Evolutionary conservation across 495 filamentous ascomycete genomes (phyloP).

Genomic region (Podospora bellae-mahoneyi): DNA sequence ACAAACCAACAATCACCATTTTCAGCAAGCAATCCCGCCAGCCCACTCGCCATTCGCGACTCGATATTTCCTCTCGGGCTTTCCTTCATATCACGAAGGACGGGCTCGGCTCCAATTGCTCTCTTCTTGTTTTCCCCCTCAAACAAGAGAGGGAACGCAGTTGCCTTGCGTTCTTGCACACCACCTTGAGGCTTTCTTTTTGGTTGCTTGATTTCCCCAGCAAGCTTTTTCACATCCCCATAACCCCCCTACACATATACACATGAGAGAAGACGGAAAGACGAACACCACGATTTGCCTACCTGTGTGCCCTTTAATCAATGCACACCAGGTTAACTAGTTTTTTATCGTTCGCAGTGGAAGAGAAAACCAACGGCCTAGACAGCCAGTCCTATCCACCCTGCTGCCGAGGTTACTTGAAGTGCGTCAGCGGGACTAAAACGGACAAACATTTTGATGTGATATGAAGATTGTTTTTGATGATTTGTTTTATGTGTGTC

Average conservation of each 20-base stretch:
- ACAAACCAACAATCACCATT: neutral
- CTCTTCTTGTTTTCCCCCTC: neutral
- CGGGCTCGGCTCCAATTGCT: neutral
- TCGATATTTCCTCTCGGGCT: neutral
- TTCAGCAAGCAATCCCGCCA: neutral
- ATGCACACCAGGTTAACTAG: constrained; percentile 54
- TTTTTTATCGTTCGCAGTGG: constrained; percentile 57
- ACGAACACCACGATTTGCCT: constrained; percentile 54
- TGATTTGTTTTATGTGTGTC: neutral
- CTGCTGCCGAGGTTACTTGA: constrained; percentile 46
- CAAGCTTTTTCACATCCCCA: neutral
- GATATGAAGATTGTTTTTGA: neutral
- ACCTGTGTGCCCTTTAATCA: constrained; percentile 47
- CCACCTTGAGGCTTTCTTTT: neutral
- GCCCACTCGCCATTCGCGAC: neutral
- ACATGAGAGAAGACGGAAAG: neutral
- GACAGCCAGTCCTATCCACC: constrained; percentile 63
- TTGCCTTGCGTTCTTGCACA: neutral
- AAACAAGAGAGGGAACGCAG: neutral
- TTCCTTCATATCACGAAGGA: neutral
- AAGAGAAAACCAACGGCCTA: constrained; percentile 55
- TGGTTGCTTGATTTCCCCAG: neutral
- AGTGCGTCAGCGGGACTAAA: constrained; percentile 58
- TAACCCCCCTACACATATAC: neutral
- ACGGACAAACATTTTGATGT: constrained; percentile 49